Evolutionary conservation across 176 grass and related monocot genomes (phyloP).

Genomic region (Panicum miliaceum): DNA sequence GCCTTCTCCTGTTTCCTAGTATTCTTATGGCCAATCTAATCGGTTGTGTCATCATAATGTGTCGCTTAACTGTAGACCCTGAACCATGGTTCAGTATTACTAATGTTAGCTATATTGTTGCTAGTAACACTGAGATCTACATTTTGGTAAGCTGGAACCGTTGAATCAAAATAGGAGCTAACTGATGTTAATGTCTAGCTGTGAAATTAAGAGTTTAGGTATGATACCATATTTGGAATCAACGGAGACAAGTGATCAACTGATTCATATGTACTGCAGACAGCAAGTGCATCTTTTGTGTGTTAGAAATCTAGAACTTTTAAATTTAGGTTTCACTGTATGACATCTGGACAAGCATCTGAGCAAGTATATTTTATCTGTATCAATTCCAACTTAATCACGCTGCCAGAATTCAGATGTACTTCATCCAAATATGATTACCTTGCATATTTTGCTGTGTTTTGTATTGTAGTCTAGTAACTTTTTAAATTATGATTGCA

Average conservation of each 20-base stretch:
- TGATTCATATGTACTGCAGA: background rate
- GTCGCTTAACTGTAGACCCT: slow-evolving; percentile 9
- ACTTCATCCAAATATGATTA: background rate
- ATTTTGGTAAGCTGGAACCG: background rate
- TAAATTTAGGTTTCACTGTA: background rate
- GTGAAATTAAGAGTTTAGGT: background rate
- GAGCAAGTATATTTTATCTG: background rate
- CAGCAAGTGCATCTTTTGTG: background rate
- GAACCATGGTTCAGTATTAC: background rate
- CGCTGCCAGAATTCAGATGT: background rate
- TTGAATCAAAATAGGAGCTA: background rate
- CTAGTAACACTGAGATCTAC: background rate
- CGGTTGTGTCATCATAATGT: background rate
- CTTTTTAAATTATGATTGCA: background rate
- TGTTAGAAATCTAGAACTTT: background rate
- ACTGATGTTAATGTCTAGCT: background rate
- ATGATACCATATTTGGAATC: background rate
- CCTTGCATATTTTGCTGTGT: background rate
- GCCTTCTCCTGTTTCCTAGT: background rate
- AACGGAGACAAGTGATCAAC: background rate
- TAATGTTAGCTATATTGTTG: background rate
- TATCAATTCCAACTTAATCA: background rate
- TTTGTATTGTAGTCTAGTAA: background rate
- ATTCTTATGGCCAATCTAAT: background rate
- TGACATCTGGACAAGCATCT: background rate